Conservation (phyloP, 1,139 yeast species). For the Geotrichum candidum region DNA sequence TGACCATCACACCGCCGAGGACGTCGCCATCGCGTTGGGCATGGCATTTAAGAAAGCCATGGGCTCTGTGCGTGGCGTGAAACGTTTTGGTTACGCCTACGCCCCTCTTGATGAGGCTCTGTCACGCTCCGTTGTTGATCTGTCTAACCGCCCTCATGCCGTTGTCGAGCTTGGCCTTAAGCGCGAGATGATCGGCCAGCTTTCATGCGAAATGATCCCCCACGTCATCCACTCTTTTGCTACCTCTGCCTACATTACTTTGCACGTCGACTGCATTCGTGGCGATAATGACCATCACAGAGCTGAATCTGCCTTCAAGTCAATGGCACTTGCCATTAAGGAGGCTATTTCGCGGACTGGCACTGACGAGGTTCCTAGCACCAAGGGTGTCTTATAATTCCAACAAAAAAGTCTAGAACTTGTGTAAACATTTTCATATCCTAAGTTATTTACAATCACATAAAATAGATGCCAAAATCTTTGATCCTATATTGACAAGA, state of each 20-base stretch:
- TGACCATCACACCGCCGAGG: slow-evolving; percentile 96
- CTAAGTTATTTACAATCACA: background rate
- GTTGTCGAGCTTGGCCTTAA: slow-evolving; percentile 83
- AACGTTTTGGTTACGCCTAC: slow-evolving; percentile 87
- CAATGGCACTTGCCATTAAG: slow-evolving; percentile 83
- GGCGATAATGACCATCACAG: slow-evolving; percentile 96
- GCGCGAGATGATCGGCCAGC: slow-evolving; percentile 88
- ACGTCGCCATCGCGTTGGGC: slow-evolving; percentile 88
- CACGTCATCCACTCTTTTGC: slow-evolving; percentile 94
- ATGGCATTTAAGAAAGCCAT: slow-evolving; percentile 82
- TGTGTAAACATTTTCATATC: background rate
- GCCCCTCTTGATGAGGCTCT: slow-evolving; percentile 97
- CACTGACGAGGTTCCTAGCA: slow-evolving; percentile 84
- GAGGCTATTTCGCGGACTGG: slow-evolving; percentile 85
- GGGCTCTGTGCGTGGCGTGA: slow-evolving; percentile 85
- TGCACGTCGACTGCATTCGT: slow-evolving; percentile 89
- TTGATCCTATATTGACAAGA: background rate
- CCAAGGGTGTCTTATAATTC: slow-evolving; percentile 73
- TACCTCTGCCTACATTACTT: slow-evolving; percentile 78
- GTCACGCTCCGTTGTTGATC: slow-evolving; percentile 88
- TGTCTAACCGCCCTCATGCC: slow-evolving; percentile 88
- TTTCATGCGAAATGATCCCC: slow-evolving; percentile 93
- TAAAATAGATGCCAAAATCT: background rate
- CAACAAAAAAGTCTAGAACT: background rate
- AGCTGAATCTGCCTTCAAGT: slow-evolving; percentile 93